A percentile compares a stretch with the other conserved stretches of the same genome.
Conservation (phyloP, 1,284 basidiomycete genomes). For the Paramarasmius palmivorus region DNA sequence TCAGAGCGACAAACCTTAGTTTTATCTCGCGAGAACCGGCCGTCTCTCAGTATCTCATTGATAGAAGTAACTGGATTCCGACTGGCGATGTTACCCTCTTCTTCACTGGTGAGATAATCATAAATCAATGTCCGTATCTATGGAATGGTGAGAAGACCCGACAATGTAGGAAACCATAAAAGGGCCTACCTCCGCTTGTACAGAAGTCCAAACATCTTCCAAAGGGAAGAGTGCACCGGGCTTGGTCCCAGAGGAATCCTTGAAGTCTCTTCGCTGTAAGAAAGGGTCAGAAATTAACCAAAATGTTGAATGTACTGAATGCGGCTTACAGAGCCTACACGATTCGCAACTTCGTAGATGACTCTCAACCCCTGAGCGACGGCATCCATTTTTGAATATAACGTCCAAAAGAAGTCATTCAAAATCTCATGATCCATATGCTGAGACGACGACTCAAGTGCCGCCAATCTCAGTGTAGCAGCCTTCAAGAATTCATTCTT, state of each 20-base stretch:
- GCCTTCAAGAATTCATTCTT: conserved; percentile 39
- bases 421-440: conserved; percentile 83
- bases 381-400: conserved; percentile 96
- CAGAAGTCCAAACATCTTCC: conserved; percentile 88
- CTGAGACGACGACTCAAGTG: conserved; percentile 76
- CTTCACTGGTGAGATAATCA: conserved; percentile 91
- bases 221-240: conserved; percentile 76
- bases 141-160: background rate
- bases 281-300: conserved; percentile 9
- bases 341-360: conserved; percentile 87
- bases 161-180: conserved; percentile 1
- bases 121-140: conserved; percentile 86
- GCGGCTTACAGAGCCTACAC: conserved; percentile 79
- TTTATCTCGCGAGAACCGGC: conserved; percentile 75
- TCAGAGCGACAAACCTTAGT: conserved; percentile 56
- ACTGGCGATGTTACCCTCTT: conserved; percentile 72
- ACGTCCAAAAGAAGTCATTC: conserved; percentile 94
- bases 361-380: conserved; percentile 93
- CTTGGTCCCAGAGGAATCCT: conserved; percentile 77
- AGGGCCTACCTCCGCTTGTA: conserved; percentile 80
- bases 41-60: conserved; percentile 91
- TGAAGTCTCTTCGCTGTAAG: conserved; percentile 82
- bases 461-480: conserved; percentile 66
- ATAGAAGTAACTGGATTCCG: conserved; percentile 90
- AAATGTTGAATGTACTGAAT: conserved; percentile 3